phyloP scores from a whole-genome alignment of 257 asterid species.

The Linaria vulgaris region DNA sequence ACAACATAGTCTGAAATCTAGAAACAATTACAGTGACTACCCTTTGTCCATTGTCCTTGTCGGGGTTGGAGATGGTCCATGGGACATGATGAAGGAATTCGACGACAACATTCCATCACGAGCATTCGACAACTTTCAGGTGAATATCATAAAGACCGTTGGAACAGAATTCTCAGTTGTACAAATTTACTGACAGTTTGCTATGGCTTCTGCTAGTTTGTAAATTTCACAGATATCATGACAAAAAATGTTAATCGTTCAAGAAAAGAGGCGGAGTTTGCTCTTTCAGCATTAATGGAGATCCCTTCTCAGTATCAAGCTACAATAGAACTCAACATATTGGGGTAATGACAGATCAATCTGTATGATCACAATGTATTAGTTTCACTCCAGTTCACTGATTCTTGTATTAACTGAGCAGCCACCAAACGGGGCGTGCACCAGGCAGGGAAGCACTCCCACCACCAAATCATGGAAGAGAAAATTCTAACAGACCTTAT shows the following conservation, averaged over 20 bases:
- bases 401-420: slow-evolving; percentile 22
- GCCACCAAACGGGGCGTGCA: slow-evolving; percentile 35
- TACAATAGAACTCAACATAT: slow-evolving; percentile 44
- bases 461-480: slow-evolving; percentile 37
- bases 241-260: slow-evolving; percentile 32
- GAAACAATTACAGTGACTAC: slow-evolving; percentile 30
- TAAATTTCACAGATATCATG: slow-evolving; percentile 54
- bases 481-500: slow-evolving; percentile 28
- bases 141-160: neutral
- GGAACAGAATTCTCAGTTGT: neutral
- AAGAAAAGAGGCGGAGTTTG: slow-evolving; percentile 47
- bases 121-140: slow-evolving; percentile 51
- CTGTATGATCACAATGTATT: neutral
- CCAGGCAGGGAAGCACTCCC: slow-evolving; percentile 34
- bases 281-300: slow-evolving; percentile 50
- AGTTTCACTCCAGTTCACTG: neutral
- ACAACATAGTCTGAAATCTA: slow-evolving; percentile 20
- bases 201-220: slow-evolving; percentile 34
- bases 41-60: slow-evolving; percentile 45
- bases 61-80: slow-evolving; percentile 53
- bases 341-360: slow-evolving; percentile 33
- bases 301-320: slow-evolving; percentile 56
- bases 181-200: neutral
- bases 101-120: slow-evolving; percentile 50
- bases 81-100: slow-evolving; percentile 50